phyloP scores from a whole-genome alignment of 108 stramenopile genomes.

The Fragilaria crotonensis region DNA sequence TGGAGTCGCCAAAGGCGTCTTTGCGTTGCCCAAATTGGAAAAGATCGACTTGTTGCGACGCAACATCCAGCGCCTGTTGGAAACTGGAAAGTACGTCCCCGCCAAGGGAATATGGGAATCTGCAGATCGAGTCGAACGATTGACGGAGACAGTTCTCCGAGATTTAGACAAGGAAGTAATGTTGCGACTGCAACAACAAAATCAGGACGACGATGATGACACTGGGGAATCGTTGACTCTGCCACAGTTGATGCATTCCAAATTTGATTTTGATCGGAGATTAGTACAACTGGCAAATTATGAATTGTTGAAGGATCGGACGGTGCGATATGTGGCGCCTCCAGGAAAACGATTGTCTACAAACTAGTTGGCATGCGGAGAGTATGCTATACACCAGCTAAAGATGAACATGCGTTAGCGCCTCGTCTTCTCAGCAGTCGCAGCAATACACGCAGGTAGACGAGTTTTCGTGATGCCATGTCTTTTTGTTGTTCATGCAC shows the following conservation, averaged over 20 bases:
- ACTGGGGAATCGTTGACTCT: background rate
- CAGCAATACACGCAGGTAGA: no score
- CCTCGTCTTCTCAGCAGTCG: no score
- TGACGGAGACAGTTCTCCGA: background rate
- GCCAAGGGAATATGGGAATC: constrained; percentile 53
- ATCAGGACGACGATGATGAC: constrained; percentile 12
- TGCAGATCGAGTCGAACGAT: constrained; percentile 26
- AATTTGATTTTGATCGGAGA: constrained; percentile 34
- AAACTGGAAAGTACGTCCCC: constrained; percentile 66
- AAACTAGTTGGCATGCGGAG: no score
- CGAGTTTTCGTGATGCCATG: no score
- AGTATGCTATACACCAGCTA: no score
- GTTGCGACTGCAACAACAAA: constrained; percentile 18
- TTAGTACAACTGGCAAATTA: constrained; percentile 37
- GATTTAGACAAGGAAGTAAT: constrained; percentile 26
- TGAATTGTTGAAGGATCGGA: constrained; percentile 32
- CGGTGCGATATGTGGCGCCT: constrained; percentile 13
- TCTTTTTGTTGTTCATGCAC: no score
- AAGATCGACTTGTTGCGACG: constrained; percentile 33
- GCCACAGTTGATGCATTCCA: constrained; percentile 8
- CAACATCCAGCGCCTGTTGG: constrained; percentile 46
- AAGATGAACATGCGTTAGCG: no score
- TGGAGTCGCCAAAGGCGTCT: background rate
- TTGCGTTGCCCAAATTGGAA: constrained; percentile 28
- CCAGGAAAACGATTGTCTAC: no score